Evolutionary conservation across 164 flowering plant species (phyloP), one percentile per base, ranked within the genome.

Genomic region (Umbellularia californica): DNA sequence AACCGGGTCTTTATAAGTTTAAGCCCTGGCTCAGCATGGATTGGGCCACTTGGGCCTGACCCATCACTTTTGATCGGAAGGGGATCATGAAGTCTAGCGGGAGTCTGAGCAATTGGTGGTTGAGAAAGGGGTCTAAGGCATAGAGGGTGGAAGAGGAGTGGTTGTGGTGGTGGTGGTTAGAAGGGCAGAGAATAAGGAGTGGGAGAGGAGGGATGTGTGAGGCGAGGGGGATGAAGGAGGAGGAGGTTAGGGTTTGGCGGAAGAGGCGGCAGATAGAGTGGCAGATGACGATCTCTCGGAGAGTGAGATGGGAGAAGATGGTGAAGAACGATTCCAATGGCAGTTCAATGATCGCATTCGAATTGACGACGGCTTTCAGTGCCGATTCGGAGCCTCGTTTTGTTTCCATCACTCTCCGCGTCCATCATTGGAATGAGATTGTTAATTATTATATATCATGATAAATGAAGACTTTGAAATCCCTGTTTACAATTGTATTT

Each of bases 271-370:
- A 91, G 69, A 92, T 88, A 51, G 93, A 83, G 69, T 87, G 85
- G 80, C 85, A 86, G 85, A 87, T 63, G 52, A 82, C 65, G 92
- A 92, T 87, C 72, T 91, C 87, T 10, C 89, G 91, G 77, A 92
- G 87, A 0, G 97, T 84, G 51, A 94, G 94, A 9, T 72, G 66
- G 27, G 90, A 81, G 89, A 94, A 90, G 84, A 94, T 91, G 72
- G 83, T 89, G 78, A 87, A 86, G 78, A 94, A 89, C 0, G 89
- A 82, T 84, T 94, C 98, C 23, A 80, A 85, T 0, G 97, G 90
- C 7, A 94, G 88, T 35, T 35, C 9, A 7, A 35, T 35, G 10
- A 35, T 5, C 47, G 10, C 9, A 35, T 2, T 35, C 47, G 47
- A 35, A 35, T 35, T 35, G 47, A 35, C 47, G 47, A 35, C 10